These are phyloP conservation scores for Kurtzmaniella quercitrusa DNA, from an alignment of 1,139 yeast species.

Conservation along the genomic window DNA sequence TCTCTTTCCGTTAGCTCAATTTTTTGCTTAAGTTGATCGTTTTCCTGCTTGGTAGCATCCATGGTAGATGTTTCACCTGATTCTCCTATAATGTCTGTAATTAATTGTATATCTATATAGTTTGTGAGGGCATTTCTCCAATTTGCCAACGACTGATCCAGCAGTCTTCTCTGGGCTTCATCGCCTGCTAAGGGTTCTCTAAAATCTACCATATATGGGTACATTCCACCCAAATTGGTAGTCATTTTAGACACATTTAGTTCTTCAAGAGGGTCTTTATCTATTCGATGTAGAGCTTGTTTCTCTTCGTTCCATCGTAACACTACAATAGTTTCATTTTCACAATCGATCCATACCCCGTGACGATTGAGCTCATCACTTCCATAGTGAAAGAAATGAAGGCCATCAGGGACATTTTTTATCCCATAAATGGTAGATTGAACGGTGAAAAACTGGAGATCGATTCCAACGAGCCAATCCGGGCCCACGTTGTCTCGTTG, in stretches of 20 bases:
- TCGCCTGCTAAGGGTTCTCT: constrained; percentile 9
- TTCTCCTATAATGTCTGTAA: constrained; percentile 19
- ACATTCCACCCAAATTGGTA: constrained; percentile 17
- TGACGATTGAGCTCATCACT: constrained; percentile 15
- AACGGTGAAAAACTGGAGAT: constrained; percentile 23
- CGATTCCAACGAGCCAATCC: constrained; percentile 24
- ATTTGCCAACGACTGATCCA: neutral
- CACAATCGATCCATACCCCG: constrained; percentile 25
- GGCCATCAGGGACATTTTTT: constrained; percentile 23
- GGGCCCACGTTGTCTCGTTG: neutral
- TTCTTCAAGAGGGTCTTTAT: constrained; percentile 8
- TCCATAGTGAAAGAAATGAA: constrained; percentile 27
- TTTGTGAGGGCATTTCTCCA: constrained; percentile 8
- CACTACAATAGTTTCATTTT: constrained; percentile 17
- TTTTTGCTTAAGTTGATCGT: constrained; percentile 18
- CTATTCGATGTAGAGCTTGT: constrained; percentile 1
- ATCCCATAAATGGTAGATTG: constrained; percentile 21
- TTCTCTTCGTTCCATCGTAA: constrained; percentile 9
- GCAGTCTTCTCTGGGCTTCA: constrained; percentile 8
- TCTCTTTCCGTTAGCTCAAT: constrained; percentile 13
- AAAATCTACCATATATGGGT: constrained; percentile 19
- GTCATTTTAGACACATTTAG: constrained; percentile 12
- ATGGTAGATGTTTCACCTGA: constrained; percentile 18
- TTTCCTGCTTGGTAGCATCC: constrained; percentile 26
- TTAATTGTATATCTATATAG: constrained; percentile 17